Base-by-base conservation (phyloP, 257 asterid genomes). In the Fraxinus quadrangulata region DNA sequence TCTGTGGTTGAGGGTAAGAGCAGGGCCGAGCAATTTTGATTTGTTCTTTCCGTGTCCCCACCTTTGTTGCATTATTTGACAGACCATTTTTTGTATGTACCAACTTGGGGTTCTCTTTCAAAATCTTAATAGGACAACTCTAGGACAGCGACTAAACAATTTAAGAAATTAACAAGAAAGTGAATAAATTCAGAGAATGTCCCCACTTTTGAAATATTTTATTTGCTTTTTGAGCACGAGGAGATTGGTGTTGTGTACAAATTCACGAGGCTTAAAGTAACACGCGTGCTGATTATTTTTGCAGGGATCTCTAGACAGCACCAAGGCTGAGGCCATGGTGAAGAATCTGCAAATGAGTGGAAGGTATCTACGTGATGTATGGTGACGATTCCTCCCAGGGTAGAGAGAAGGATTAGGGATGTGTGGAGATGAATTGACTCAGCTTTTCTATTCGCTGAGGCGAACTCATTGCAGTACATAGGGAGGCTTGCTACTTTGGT, bases 331-430 rank as follows among this genome's bases (percentile, higher is more conserved):
- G 83, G 49, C 85, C 79, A 70, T 83, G 56, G 89, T 87, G 83
- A 87, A 87, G 81, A 85, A 83, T 77, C 84, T 87, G 75, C 91
- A 87, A 74, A 79, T 42, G 54, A 77, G 34, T 3, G 91, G 91
- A 73, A 87, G 91, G 81, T 87, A 87, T 40, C 82, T 87, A 28
- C 85, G 91, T 0, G 91, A 87, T 36, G 91, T 87, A 24, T 87
- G 91, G 91, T 87, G 69, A 87, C 67, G 3, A 40, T 28, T 23
- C 28, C 14, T 13, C 8, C 69, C 33, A 19, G 3, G 33, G 17
- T 63, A 23, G 68, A 61, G 10, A 2, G 33, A 61, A 61, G 31
- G n/a, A 63, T 7, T 11, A 2, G 33, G 19, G 36, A 6, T 63
- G 2, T 3, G 34, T 10, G 69, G 17, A 63, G 34, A 8, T 16